Evolutionary conservation across 2,329 filamentous ascomycete genomes (phyloP), one percentile per base, ranked within the genome.

Genomic region (Aureobasidium pullulans): DNA sequence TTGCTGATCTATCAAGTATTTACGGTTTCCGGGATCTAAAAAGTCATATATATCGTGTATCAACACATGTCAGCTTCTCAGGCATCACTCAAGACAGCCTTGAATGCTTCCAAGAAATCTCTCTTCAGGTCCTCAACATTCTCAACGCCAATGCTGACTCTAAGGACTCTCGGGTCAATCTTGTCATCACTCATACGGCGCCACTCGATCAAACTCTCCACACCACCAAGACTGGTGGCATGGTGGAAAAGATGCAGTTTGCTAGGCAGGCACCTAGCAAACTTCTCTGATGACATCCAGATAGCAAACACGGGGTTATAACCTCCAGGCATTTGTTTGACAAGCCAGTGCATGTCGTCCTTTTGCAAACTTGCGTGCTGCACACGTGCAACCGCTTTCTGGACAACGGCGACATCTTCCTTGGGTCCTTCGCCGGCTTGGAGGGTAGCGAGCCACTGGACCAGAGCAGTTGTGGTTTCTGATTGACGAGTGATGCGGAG

Each of bases 191-290:
- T 87, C 90, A 99, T 94, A 49, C 88, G 84, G 61, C 94, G 81
- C 94, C 94, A 99, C 81, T 99, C 94, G 66, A 99, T 92, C 77
- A 97, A 75, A 69, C 90, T 94, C 81, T 97, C 94, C 9, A 97
- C 90, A 4, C 94, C 93, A 2, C 94, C 94, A 31, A 97, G 75
- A 72, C 89, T 95, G 2, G 94, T 99, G 6, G 94, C 94, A 73
- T 99, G 94, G 67, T 96, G 90, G 77, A 97, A 97, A 46, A 96
- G 80, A 2, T 79, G 71, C 70, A 97, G 75, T 72, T 89, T 88
- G 68, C 86, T 88, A 3, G 94, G 94, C 63, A 99, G 74, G 32
- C 77, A 73, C 64, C 80, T 82, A 3, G 94, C 92, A 54, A 81
- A 69, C 1, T 77, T 75, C 62, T 81, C 77, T 2, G 80, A 76